phyloP scores from a whole-genome alignment of 73 alveolate genomes.

The Paraurostyla sp. region DNA sequence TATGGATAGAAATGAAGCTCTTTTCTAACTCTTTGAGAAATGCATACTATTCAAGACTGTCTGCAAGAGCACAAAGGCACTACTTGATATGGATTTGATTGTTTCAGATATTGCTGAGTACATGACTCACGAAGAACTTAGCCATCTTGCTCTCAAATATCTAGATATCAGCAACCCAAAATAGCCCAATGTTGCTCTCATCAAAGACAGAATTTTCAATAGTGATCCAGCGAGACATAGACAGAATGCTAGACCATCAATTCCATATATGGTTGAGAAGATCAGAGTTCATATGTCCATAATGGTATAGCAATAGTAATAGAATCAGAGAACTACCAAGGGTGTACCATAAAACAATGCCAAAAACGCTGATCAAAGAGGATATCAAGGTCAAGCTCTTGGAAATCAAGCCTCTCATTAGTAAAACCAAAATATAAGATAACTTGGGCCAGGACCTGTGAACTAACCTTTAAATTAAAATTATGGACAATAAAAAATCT shows the following conservation, averaged over 20 bases:
- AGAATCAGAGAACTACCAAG: background rate
- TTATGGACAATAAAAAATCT: background rate
- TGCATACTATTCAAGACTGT: constrained; percentile 59
- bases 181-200: constrained; percentile 47
- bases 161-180: constrained; percentile 39
- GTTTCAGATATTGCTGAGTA: constrained; percentile 39
- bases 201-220: constrained; percentile 57
- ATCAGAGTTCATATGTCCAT: constrained; percentile 52
- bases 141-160: constrained; percentile 45
- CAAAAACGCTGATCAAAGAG: background rate
- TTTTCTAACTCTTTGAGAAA: constrained; percentile 51
- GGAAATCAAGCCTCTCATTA: background rate
- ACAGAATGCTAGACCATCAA: constrained; percentile 30
- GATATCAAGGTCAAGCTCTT: background rate
- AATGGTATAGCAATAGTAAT: constrained; percentile 6
- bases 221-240: constrained; percentile 5
- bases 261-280: constrained; percentile 49
- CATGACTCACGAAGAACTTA: constrained; percentile 34
- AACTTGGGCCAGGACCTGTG: too few species aligned
- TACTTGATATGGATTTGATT: constrained; percentile 42
- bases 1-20: constrained; percentile 45
- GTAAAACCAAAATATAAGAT: too few species aligned
- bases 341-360: background rate
- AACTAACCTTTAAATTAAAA: background rate
- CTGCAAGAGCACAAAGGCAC: background rate